phyloP scores from a whole-genome alignment of 768 basidiomycete genomes.

The Nidularia sp. region DNA sequence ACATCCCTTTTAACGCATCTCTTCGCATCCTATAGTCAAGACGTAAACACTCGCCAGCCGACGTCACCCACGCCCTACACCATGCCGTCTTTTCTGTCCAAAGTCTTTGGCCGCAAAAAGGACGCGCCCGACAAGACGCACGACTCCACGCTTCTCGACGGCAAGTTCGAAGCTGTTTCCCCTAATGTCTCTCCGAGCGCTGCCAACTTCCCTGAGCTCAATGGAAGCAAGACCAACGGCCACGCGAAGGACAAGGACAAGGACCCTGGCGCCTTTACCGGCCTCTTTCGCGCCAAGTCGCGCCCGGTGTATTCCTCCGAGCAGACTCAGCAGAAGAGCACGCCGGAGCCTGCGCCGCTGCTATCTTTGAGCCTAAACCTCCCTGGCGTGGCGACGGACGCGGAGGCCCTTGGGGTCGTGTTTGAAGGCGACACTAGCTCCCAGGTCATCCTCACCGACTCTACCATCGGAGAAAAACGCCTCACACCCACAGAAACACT shows the following conservation, averaged over 20 bases:
- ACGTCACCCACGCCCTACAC: constrained; percentile 11
- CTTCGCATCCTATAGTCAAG: no score
- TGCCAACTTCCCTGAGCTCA: constrained; percentile 31
- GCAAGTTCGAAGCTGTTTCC: constrained; percentile 71
- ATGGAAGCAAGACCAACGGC: constrained; percentile 12
- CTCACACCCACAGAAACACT: constrained; percentile 63
- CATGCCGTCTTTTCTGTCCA: constrained; percentile 72
- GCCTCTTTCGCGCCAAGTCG: constrained; percentile 48
- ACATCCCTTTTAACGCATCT: no score
- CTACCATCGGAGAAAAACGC: constrained; percentile 50
- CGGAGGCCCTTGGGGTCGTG: no score
- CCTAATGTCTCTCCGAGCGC: constrained; percentile 39
- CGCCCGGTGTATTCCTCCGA: constrained; percentile 6
- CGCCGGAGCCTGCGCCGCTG: background rate
- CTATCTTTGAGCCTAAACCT: no score
- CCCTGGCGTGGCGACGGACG: no score
- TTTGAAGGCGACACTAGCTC: constrained; percentile 58
- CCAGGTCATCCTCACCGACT: constrained; percentile 42
- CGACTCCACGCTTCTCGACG: constrained; percentile 55
- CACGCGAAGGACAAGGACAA: constrained; percentile 28
- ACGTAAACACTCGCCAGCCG: background rate
- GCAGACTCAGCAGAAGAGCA: background rate
- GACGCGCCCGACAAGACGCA: constrained; percentile 41
- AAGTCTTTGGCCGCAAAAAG: constrained; percentile 74
- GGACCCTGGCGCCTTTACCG: constrained; percentile 40